Evolutionary conservation across 306 rosid genomes (phyloP), one percentile per base, ranked within the genome.

Genomic region (Rubus idaeus): DNA sequence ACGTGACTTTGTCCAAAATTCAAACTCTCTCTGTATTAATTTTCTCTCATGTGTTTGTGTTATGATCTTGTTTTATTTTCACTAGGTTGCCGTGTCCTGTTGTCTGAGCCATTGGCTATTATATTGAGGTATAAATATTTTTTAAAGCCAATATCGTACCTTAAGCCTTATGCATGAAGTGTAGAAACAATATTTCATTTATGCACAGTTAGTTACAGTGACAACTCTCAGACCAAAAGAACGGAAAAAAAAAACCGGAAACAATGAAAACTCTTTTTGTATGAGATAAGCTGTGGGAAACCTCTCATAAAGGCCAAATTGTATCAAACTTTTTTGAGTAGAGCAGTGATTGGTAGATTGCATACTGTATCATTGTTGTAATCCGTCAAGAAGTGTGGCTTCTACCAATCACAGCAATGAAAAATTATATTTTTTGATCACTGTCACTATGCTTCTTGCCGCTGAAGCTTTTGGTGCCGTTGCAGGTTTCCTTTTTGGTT

Each of bases 181-280:
- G 17, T 46, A 57, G 3, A 10, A 4, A 10, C 7, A 18, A 5
- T 35, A 1, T 53, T 64, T 72, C 23, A 3, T 17, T 41, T 42
- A 8, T 37, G 39, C 47, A 57, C 50, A 42, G 47, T 53, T 40
- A 40, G 50, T 55, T 68, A 47, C 60, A 75, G 52, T 79, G 75
- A 76, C 44, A 71, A 41, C 40, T 60, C 13, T 8, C 35, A 56
- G 62, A 56, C 40, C 42, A 12, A 62, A 12, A 5, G 35, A 6
- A 62, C 13, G 66, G 23, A 23, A 30, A 26, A 0, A 8, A 0
- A 8, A 30, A 12, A 30, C 0, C 0, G 35, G 35, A 42, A 4
- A 42, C 41, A 30, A 61, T 61, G 66, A 63, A 18, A 63, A 14
- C 46, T 63, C 44, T 30, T 30, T 30, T 30, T 30, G 35, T 30